Conservation (phyloP, 2,329 filamentous ascomycete genomes). For the Colletotrichum acutatum region DNA sequence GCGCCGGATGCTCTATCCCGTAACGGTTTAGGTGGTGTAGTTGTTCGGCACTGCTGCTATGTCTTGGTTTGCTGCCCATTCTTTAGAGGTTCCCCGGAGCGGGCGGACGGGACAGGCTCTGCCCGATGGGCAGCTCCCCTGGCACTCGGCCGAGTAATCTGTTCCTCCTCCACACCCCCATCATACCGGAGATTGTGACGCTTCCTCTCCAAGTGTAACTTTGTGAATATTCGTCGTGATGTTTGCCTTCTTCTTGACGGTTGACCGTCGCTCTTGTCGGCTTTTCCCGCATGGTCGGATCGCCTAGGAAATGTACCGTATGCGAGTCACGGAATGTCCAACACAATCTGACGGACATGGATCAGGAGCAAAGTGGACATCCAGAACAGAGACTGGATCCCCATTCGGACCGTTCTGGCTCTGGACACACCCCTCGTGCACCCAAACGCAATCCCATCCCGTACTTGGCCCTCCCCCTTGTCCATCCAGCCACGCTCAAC, state of each 20-base stretch:
- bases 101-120: slow-evolving; percentile 30
- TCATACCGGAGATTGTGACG: not conserved
- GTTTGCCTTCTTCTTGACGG: not conserved
- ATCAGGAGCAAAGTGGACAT: slow-evolving; percentile 23
- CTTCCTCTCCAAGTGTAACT: not conserved
- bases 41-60: slow-evolving; percentile 13
- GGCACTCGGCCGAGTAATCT: slow-evolving; percentile 28
- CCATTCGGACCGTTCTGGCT: slow-evolving; percentile 31
- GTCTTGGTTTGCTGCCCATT: slow-evolving; percentile 16
- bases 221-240: not conserved
- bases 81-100: slow-evolving; percentile 29
- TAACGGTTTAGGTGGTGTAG: slow-evolving; percentile 3
- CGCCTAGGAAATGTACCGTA: slow-evolving; percentile 27
- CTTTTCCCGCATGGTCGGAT: slow-evolving; percentile 27
- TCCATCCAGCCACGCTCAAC: slow-evolving; percentile 18
- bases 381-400: not conserved
- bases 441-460: not conserved
- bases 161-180: not conserved
- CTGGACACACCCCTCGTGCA: slow-evolving; percentile 11
- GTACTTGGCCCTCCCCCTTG: slow-evolving; percentile 13
- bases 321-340: slow-evolving; percentile 31
- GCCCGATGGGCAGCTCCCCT: slow-evolving; percentile 6
- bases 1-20: slow-evolving; percentile 4
- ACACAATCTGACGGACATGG: slow-evolving; percentile 30
- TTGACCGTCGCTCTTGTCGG: slow-evolving; percentile 4